These are phyloP conservation scores for Picea glauca DNA, from an alignment of 75 land plant species.

Conservation along the genomic window DNA sequence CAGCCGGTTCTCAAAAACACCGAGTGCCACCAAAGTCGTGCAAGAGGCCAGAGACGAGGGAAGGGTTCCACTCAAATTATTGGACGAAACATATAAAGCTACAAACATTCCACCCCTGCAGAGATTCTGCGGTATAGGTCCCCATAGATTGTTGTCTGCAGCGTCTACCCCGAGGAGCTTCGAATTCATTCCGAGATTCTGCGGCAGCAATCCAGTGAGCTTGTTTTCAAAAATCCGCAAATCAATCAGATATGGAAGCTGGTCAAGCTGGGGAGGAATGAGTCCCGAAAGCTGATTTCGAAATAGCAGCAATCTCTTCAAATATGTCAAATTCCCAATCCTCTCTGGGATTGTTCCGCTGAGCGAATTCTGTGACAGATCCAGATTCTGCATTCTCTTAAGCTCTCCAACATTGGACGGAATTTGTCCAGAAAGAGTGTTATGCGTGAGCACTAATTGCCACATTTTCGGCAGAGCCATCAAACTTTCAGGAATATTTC, in stretches of 20 bases:
- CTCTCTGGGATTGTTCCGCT: conserved; percentile 21
- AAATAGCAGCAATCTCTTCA: not conserved
- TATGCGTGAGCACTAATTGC: conserved; percentile 22
- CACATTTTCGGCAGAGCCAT: conserved; percentile 14
- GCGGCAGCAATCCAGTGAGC: conserved; percentile 13
- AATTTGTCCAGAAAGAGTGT: conserved; percentile 33
- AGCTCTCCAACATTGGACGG: conserved; percentile 18
- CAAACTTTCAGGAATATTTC: conserved; percentile 43
- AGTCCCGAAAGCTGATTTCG: not conserved
- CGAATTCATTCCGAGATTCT: not conserved
- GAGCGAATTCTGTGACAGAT: conserved; percentile 28
- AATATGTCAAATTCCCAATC: not conserved
- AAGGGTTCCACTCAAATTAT: conserved; percentile 27
- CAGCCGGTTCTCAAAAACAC: conserved; percentile 16
- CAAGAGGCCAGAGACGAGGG: conserved; percentile 23
- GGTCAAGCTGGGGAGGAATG: conserved; percentile 17
- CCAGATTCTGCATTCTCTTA: conserved; percentile 5
- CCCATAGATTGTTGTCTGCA: not conserved
- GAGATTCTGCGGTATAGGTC: conserved; percentile 25
- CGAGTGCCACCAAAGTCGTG: conserved; percentile 5
- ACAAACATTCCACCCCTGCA: conserved; percentile 25
- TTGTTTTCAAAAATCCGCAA: conserved; percentile 13
- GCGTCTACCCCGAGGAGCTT: not conserved
- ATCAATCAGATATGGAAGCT: conserved; percentile 14
- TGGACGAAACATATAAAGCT: conserved; percentile 12